Conservation (phyloP, 2,329 filamentous ascomycete species). For the Sclerotinia subarctica region DNA sequence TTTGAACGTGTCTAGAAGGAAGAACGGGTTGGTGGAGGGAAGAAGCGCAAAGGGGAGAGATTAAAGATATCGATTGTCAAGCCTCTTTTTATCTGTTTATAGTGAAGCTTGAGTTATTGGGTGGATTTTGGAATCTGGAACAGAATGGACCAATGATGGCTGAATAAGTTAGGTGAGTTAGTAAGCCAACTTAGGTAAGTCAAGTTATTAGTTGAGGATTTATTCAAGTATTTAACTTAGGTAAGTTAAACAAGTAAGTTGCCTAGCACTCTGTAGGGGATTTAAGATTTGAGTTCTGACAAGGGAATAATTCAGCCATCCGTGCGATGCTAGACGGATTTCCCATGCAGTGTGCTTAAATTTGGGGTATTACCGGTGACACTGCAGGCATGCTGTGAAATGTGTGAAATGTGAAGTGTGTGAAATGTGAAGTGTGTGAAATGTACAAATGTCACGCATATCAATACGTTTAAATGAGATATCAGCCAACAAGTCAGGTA, state of each 20-base stretch:
- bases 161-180: neutral
- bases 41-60: neutral
- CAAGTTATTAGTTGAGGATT: too few relatives aligned
- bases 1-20: neutral
- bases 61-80: neutral
- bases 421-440: too few relatives aligned
- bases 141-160: neutral
- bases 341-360: too few relatives aligned
- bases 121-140: slow-evolving; percentile 11
- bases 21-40: neutral
- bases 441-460: neutral
- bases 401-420: neutral
- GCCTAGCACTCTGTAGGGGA: too few relatives aligned
- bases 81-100: neutral
- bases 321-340: too few relatives aligned
- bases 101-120: neutral
- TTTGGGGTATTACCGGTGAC: too few relatives aligned
- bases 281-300: too few relatives aligned
- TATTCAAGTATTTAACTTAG: too few relatives aligned
- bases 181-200: neutral
- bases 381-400: too few relatives aligned
- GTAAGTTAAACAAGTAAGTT: neutral
- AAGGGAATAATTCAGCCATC: too few relatives aligned
- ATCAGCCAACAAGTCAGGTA: neutral
- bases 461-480: neutral